Evolutionary conservation across 2,329 filamentous ascomycete species (phyloP).

Genomic region (Trichoderma sp.): DNA sequence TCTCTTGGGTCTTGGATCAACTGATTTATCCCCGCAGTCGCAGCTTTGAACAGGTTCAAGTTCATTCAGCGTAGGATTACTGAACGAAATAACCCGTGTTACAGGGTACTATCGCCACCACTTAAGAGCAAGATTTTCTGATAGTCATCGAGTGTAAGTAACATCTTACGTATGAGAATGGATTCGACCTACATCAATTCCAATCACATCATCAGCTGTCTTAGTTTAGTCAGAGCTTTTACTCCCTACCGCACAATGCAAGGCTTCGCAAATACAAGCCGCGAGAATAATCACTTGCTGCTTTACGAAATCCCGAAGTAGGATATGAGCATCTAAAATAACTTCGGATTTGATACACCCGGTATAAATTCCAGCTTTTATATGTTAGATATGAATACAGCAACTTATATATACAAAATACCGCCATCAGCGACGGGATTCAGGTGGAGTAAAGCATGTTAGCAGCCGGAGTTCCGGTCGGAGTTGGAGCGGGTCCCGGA

Average conservation of each 20-base stretch:
- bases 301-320: not conserved
- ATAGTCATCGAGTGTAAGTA: not conserved
- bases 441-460: not conserved
- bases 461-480: not conserved
- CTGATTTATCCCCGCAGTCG: not conserved
- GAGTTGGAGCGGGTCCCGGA: not conserved
- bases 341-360: accelerated
- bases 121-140: not conserved
- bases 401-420: not conserved
- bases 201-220: no score
- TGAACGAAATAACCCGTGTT: not conserved
- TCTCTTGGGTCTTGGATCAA: not conserved
- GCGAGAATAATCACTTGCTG: no score
- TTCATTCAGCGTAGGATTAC: not conserved
- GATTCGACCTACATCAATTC: no score
- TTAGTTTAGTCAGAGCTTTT: no score
- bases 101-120: not conserved
- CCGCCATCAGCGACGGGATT: not conserved
- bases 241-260: not conserved
- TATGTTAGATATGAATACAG: not conserved
- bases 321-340: not conserved
- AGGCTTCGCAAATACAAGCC: not conserved
- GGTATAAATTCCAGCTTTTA: accelerated
- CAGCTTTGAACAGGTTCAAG: not conserved
- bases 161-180: no score